Base-by-base conservation (phyloP, 306 rosid species). In the Cucurbita maxima region DNA sequence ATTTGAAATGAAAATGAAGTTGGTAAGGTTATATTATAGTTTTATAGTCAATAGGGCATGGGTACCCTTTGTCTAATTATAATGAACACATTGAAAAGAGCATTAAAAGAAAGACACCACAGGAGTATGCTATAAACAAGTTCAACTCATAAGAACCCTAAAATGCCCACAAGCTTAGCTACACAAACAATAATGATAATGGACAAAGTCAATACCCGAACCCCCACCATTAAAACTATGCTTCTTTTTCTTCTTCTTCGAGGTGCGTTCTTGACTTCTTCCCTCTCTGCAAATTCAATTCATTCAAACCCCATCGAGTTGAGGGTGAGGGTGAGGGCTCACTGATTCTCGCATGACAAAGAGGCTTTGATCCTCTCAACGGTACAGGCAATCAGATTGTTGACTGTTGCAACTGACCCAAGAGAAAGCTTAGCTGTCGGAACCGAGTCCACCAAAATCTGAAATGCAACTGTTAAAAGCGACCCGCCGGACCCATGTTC, bases 261-360 rank as follows among this genome's bases (percentile, higher is more conserved):
- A 89, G 99, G 99, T 94, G 95, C 99, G 99, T 83, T 94, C 99
- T 94, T 94, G 99, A 91, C 99, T 91, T 86, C 96, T 82, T 77
- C 80, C 36, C 56, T 58, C 60, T 5, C 66, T 56, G 64, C 54
- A 41, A 55, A 54, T 54, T 73, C 38, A 73, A 54, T 54, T 73
- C 63, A 73, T 40, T 16, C 5, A 8, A 16, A 14, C 4, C 20
- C 4, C 6, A 10, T 1, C 48, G 19, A 53, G 47, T 48, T 50
- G 9, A 47, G 74, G 20, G 14, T 0, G 13, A 12, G 15, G 25
- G 25, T 1, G 25, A 25, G 52, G 45, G 14, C 0, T 85, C 76
- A 87, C 14, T 79, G 84, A 79, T 72, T 60, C 51, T 94, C 97
- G 34, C 85, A 79, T 0, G 96, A 76, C 34, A 95, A 78, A 8